phyloP scores from a whole-genome alignment of 2,329 filamentous ascomycete species.

The Fusarium sp. region DNA sequence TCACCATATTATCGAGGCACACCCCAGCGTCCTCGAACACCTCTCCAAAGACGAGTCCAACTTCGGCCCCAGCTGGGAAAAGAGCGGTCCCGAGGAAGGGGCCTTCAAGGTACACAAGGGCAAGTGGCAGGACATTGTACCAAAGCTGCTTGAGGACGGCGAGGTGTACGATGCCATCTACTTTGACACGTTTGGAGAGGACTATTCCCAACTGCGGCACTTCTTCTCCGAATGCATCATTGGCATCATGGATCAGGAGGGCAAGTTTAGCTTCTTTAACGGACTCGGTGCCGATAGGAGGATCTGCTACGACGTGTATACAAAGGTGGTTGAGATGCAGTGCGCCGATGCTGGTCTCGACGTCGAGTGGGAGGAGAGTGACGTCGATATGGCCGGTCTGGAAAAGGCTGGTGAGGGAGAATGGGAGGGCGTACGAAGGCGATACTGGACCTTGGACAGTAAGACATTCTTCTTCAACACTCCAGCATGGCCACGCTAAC shows the following conservation, averaged over 20 bases:
- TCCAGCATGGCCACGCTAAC: conserved; percentile 32
- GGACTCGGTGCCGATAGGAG: conserved; percentile 90
- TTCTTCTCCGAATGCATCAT: conserved; percentile 93
- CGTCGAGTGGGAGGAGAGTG: conserved; percentile 82
- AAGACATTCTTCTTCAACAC: conserved; percentile 46
- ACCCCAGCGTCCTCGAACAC: conserved; percentile 77
- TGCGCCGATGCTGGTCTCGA: conserved; percentile 89
- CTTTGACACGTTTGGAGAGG: conserved; percentile 97
- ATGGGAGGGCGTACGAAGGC: conserved; percentile 87
- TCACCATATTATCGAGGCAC: conserved; percentile 89
- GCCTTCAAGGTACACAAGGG: conserved; percentile 75
- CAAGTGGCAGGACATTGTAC: conserved; percentile 83
- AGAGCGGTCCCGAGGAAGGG: conserved; percentile 64
- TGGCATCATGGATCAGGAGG: conserved; percentile 74
- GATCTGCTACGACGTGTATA: conserved; percentile 97
- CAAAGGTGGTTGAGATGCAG: conserved; percentile 90
- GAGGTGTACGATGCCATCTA: conserved; percentile 88
- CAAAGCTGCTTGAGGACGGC: conserved; percentile 71
- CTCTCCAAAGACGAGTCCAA: conserved; percentile 60
- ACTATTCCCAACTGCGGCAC: conserved; percentile 82
- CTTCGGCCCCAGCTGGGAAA: conserved; percentile 66
- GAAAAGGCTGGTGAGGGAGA: conserved; percentile 74
- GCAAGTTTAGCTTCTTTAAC: conserved; percentile 88
- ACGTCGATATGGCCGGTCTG: conserved; percentile 73
- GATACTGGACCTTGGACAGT: conserved; percentile 89